These are phyloP conservation scores for Linnemannia exigua DNA, from an alignment of 192 early-diverging fungal genomes.

Conservation along the genomic window DNA sequence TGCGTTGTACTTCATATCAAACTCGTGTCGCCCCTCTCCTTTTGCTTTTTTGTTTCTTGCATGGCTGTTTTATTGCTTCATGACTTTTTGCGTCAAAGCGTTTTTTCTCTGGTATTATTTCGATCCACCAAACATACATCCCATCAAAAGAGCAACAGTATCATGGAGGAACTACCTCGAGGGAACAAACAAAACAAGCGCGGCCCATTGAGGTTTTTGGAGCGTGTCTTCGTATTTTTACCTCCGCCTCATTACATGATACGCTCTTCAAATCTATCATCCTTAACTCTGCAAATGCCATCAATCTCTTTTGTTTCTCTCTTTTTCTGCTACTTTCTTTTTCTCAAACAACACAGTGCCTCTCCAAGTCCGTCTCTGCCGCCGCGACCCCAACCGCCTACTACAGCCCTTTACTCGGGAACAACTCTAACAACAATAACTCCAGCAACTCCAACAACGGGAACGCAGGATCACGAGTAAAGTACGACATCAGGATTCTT, in stretches of 20 bases:
- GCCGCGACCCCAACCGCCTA: slow-evolving; percentile 28
- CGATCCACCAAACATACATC: neutral
- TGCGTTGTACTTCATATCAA: slow-evolving; percentile 77
- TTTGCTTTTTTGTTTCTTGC: neutral
- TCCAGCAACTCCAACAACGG: neutral
- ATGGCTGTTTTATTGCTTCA: slow-evolving; percentile 14
- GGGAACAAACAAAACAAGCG: neutral
- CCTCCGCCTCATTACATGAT: neutral
- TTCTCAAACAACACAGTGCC: slow-evolving; percentile 53
- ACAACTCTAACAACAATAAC: neutral
- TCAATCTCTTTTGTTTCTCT: neutral
- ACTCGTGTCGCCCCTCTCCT: slow-evolving; percentile 47
- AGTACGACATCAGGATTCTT: slow-evolving; percentile 68
- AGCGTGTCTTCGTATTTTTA: neutral
- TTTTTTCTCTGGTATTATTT: slow-evolving; percentile 7
- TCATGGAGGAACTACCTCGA: neutral
- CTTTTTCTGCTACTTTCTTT: neutral
- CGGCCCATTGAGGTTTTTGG: neutral
- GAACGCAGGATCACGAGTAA: slow-evolving; percentile 29
- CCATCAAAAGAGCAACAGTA: neutral
- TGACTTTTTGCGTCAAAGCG: slow-evolving; percentile 8
- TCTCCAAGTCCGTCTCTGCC: slow-evolving; percentile 26
- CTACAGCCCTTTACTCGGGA: slow-evolving; percentile 41
- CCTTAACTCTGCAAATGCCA: slow-evolving; percentile 46
- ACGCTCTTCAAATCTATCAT: slow-evolving; percentile 8